phyloP scores from a whole-genome alignment of 2,329 filamentous ascomycete genomes.

The Endoconidiophora laricicola region DNA sequence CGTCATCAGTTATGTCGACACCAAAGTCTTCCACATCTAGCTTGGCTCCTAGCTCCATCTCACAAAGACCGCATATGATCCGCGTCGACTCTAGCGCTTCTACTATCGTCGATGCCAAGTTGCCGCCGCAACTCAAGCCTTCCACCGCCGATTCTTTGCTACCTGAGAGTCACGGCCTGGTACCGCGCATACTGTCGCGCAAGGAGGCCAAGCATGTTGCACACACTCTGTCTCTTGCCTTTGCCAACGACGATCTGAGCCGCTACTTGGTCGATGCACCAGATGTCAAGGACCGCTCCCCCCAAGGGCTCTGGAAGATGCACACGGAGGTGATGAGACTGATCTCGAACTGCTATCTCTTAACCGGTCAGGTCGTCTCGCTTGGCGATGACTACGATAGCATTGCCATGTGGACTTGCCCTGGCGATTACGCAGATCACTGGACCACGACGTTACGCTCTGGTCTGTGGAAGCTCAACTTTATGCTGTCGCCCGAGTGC shows the following conservation, averaged over 20 bases:
- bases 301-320: conserved; percentile 56
- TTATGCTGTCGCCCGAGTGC: conserved; percentile 56
- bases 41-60: background rate
- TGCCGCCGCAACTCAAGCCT: conserved; percentile 11
- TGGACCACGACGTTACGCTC: conserved; percentile 54
- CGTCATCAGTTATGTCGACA: background rate
- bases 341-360: conserved; percentile 56
- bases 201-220: conserved; percentile 53
- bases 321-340: conserved; percentile 66
- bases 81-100: conserved; percentile 20
- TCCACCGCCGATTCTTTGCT: conserved; percentile 26
- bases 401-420: conserved; percentile 68
- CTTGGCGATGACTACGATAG: conserved; percentile 62
- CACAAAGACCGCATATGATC: conserved; percentile 26
- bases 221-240: conserved; percentile 57
- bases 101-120: conserved; percentile 19
- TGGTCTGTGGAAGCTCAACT: conserved; percentile 64
- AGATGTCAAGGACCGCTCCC: conserved; percentile 44
- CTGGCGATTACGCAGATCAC: conserved; percentile 56
- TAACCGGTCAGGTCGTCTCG: conserved; percentile 57
- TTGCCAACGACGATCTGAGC: conserved; percentile 57
- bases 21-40: background rate
- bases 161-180: conserved; percentile 25
- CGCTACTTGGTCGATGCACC: conserved; percentile 59
- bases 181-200: conserved; percentile 34